Evolutionary conservation across 1,284 basidiomycete genomes (phyloP).

Genomic region (Pterula multifida): DNA sequence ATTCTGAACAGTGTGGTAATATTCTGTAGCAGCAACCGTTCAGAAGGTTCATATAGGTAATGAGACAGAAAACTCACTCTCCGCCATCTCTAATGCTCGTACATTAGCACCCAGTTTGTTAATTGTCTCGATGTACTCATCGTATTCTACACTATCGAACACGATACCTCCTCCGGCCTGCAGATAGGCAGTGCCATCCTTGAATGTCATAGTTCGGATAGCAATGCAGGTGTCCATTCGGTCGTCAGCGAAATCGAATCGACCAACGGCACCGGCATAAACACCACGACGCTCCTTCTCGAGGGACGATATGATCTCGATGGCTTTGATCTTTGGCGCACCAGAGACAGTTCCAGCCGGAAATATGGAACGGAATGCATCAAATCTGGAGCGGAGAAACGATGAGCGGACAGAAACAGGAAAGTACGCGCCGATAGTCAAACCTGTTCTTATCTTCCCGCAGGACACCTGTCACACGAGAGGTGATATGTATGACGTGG

Average conservation of each 20-base stretch:
- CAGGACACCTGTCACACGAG: constrained; percentile 84
- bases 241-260: constrained; percentile 91
- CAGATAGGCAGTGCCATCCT: constrained; percentile 84
- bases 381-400: constrained; percentile 51
- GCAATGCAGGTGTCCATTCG: constrained; percentile 99
- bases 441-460: constrained; percentile 79
- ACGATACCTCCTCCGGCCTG: constrained; percentile 98
- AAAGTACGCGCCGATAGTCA: constrained; percentile 4
- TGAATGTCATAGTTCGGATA: constrained; percentile 97
- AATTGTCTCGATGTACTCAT: constrained; percentile 92
- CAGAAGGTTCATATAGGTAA: constrained; percentile 5
- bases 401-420: not conserved
- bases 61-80: constrained; percentile 51
- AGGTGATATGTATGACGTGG: constrained; percentile 97
- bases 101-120: constrained; percentile 91
- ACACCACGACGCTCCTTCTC: constrained; percentile 89
- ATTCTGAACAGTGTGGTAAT: constrained; percentile 57
- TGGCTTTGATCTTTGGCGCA: constrained; percentile 97
- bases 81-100: constrained; percentile 79
- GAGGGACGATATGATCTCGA: constrained; percentile 82
- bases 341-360: constrained; percentile 99
- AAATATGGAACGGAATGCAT: constrained; percentile 98
- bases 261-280: constrained; percentile 95
- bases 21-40: constrained; percentile 27
- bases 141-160: constrained; percentile 93